Percentiles rank a stretch among this genome's conserved stretches.
Evolutionary conservation across 1,284 basidiomycete genomes (phyloP).

Genomic region (Heterobasidion irregulare): DNA sequence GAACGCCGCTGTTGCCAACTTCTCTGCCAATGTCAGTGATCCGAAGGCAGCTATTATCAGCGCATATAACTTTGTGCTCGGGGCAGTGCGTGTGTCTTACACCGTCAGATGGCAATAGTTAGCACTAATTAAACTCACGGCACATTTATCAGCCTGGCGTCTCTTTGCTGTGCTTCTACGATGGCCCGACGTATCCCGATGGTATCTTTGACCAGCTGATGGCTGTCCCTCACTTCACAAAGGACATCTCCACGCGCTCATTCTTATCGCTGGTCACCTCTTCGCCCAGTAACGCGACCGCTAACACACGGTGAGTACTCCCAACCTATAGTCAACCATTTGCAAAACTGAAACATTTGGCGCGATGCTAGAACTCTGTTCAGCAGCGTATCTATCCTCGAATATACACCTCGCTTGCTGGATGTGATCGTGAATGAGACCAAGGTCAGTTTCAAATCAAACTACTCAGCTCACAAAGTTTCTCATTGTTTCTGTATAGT

Average conservation of each 20-base stretch:
- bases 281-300: neutral
- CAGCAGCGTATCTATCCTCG: neutral
- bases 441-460: neutral
- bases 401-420: neutral
- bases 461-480: neutral
- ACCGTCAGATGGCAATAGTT: neutral
- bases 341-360: neutral
- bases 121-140: neutral
- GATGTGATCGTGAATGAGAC: conserved; percentile 2
- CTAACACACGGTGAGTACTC: neutral
- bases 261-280: neutral
- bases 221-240: neutral
- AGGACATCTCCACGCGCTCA: neutral
- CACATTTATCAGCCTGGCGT: neutral
- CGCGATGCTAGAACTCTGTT: neutral
- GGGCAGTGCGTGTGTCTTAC: neutral
- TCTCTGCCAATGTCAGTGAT: conserved; percentile 1
- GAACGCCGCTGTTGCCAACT: conserved; percentile 1
- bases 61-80: neutral
- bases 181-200: conserved; percentile 4
- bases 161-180: conserved; percentile 5
- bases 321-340: neutral
- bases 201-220: conserved; percentile 10
- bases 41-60: neutral
- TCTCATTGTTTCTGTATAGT: neutral